Evolutionary conservation across 2,329 filamentous ascomycete genomes (phyloP), one percentile per base, ranked within the genome.

Genomic region (Aureobasidium sp.): DNA sequence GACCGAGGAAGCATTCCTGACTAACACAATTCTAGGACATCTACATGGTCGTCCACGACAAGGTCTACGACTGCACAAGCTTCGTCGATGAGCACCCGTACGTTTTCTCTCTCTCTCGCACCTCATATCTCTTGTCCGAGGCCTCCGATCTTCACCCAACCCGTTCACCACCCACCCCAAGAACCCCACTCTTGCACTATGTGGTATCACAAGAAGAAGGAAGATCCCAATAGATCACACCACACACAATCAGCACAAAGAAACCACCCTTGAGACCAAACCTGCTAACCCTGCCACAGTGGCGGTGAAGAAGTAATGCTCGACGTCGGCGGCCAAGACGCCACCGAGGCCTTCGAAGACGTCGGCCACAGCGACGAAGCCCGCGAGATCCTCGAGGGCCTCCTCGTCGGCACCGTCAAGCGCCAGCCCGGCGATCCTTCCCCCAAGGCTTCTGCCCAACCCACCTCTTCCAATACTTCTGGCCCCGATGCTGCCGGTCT

Each of bases 351-450:
- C 65, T 99, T 99, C 75, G 94, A 99, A 81, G 94, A 99, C 78
- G 94, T 99, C 72, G 94, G 94, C 73, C 94, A 99, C 88, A 95
- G 90, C 71, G 94, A 99, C 77, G 94, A 99, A 82, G 94, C 94
- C 68, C 88, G 94, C 68, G 93, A 97, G 81, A 93, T 96, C 68
- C 86, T 99, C 62, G 86, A 88, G 35, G 84, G 85, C 71, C 80
- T 96, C 67, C 77, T 86, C 58, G 82, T 94, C 68, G 92, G 90
- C 67, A 81, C 74, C 40, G 77, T 97, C 75, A 95, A 96, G 86
- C 85, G 90, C 76, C 75, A 84, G 90, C 80, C 86, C 69, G 90
- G 90, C 71, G 91, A 96, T 80, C 89, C 90, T 67, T 79, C 79
- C 68, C 89, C 90, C 72, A 89, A 87, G 77, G 74, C 81, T 67